Evolutionary conservation across 2,329 filamentous ascomycete genomes (phyloP).

Genomic region (Cercospora sp.): DNA sequence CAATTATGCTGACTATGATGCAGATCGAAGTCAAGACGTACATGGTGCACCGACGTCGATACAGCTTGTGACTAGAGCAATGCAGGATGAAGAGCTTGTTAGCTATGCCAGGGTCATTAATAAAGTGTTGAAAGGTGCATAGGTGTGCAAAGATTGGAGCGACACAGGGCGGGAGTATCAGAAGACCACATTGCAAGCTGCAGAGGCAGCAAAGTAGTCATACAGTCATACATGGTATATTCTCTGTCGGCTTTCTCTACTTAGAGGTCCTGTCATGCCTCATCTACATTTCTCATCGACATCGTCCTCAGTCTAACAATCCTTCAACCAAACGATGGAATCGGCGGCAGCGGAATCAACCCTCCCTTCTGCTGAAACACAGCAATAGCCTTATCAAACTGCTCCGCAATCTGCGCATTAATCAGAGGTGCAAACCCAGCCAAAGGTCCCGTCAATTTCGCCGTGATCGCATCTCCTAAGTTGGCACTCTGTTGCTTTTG

Average conservation of each 20-base stretch:
- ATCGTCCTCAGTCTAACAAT: not conserved
- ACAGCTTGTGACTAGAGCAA: slow-evolving; percentile 20
- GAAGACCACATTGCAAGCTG: not conserved
- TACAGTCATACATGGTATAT: not conserved
- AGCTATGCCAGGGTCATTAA: slow-evolving; percentile 19
- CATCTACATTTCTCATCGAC: not conserved
- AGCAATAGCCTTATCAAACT: slow-evolving; percentile 20
- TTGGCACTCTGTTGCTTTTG: slow-evolving; percentile 15
- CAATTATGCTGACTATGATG: not conserved
- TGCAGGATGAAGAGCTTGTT: slow-evolving; percentile 25
- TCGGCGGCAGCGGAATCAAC: slow-evolving; percentile 16
- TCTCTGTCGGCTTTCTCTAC: not conserved
- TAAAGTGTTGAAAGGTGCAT: not conserved
- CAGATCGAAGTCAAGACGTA: slow-evolving; percentile 20
- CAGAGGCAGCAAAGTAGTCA: not conserved
- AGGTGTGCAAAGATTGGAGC: not conserved
- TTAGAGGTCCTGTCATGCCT: not conserved
- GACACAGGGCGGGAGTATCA: not conserved
- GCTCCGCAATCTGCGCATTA: slow-evolving; percentile 19
- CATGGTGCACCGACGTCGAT: slow-evolving; percentile 23
- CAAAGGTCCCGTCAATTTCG: slow-evolving; percentile 19
- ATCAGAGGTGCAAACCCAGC: slow-evolving; percentile 17
- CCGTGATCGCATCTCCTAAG: slow-evolving; percentile 19
- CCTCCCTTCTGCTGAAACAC: slow-evolving; percentile 18
- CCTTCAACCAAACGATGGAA: slow-evolving; percentile 12